Percentiles rank a stretch among this genome's conserved stretches.
phyloP scores from a whole-genome alignment of 2,329 filamentous ascomycete genomes.

The Lachnellula occidentalis region DNA sequence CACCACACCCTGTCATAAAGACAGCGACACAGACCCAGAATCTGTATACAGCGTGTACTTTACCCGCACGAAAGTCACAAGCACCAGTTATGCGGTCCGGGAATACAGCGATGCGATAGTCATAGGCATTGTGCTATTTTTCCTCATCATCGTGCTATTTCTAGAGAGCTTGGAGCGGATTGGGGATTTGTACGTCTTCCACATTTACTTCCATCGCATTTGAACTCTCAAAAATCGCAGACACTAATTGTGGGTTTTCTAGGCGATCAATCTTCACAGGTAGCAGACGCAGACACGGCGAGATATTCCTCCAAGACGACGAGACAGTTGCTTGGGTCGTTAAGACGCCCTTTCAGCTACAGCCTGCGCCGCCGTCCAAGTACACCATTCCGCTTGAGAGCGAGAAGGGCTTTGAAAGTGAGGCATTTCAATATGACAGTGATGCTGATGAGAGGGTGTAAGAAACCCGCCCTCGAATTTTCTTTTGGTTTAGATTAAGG shows the following conservation, averaged over 20 bases:
- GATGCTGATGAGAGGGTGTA: conserved; percentile 14
- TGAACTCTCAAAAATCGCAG: neutral
- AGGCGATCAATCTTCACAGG: neutral
- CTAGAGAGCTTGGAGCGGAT: conserved; percentile 22
- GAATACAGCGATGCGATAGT: conserved; percentile 27
- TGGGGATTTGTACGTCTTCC: conserved; percentile 16
- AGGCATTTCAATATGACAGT: conserved; percentile 13
- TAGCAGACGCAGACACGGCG: conserved; percentile 5
- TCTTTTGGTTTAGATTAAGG: neutral
- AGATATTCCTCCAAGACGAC: conserved; percentile 23
- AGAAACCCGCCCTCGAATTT: neutral
- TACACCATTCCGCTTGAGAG: neutral
- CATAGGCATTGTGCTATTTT: conserved; percentile 27
- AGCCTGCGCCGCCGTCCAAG: conserved; percentile 9
- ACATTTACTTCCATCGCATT: no score
- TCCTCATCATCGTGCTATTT: conserved; percentile 21
- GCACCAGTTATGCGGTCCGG: conserved; percentile 5
- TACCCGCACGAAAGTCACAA: neutral
- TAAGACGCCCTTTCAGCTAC: conserved; percentile 12
- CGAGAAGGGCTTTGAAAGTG: conserved; percentile 2
- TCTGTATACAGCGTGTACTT: neutral
- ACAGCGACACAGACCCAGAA: neutral
- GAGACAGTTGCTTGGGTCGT: conserved; percentile 15
- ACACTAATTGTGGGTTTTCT: neutral
- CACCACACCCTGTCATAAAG: neutral